These are phyloP conservation scores for Candida methanosorbosa DNA, from an alignment of 805 yeast species.

Conservation along the genomic window DNA sequence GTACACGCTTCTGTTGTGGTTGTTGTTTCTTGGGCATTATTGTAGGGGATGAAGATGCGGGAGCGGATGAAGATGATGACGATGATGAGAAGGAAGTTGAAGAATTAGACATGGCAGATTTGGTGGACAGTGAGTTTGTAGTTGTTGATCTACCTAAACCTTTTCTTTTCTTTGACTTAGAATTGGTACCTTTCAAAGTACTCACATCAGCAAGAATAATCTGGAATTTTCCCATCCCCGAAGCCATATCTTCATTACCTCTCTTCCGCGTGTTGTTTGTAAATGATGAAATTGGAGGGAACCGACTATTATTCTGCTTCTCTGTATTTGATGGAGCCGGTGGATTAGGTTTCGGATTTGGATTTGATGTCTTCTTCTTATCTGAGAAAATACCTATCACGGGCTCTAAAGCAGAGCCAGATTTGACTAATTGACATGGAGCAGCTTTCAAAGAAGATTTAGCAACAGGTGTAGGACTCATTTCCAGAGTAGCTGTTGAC, in stretches of 20 bases:
- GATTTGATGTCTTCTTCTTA: slow-evolving; percentile 1
- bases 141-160: slow-evolving; percentile 10
- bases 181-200: slow-evolving; percentile 13
- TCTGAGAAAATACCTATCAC: slow-evolving; percentile 24
- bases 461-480: slow-evolving; percentile 26
- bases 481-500: slow-evolving; percentile 5
- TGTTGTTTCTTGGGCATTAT: neutral
- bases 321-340: neutral
- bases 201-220: slow-evolving; percentile 35
- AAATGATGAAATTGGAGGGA: neutral
- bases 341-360: neutral
- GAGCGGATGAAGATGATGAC: neutral
- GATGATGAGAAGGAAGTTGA: too few species aligned
- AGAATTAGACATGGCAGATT: neutral
- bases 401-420: slow-evolving; percentile 20
- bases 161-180: slow-evolving; percentile 7
- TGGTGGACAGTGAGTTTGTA: slow-evolving; percentile 5
- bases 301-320: too few species aligned
- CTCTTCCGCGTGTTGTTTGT: neutral
- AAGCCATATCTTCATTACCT: slow-evolving; percentile 1
- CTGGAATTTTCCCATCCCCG: slow-evolving; percentile 37
- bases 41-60: neutral
- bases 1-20: slow-evolving; percentile 3
- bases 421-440: slow-evolving; percentile 18
- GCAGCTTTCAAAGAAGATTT: slow-evolving; percentile 16